Evolutionary conservation across 2,329 filamentous ascomycete species (phyloP).

Genomic region (Gyromitra esculenta): DNA sequence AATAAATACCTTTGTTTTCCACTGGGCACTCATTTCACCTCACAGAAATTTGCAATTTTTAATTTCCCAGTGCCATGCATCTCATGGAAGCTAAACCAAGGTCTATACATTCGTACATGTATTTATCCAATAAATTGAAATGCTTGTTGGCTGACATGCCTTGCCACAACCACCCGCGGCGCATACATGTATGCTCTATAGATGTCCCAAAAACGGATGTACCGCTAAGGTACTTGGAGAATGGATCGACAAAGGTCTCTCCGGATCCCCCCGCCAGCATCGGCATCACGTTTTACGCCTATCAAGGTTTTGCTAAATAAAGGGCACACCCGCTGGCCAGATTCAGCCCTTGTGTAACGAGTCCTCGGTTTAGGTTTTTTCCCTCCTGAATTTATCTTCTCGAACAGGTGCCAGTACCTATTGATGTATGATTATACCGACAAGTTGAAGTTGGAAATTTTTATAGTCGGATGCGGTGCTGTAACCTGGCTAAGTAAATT

Average conservation of each 20-base stretch:
- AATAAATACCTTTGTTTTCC: background rate
- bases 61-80: conserved; percentile 14
- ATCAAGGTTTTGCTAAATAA: conserved; percentile 25
- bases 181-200: background rate
- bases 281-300: conserved; percentile 8
- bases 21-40: background rate
- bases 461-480: background rate
- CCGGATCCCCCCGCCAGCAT: background rate
- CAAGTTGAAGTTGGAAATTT: background rate
- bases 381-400: background rate
- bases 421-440: background rate
- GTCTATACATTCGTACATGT: background rate
- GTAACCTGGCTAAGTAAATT: background rate
- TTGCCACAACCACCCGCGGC: conserved; percentile 10
- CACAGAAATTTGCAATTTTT: background rate
- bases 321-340: background rate
- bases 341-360: background rate
- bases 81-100: background rate
- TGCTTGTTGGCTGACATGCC: conserved; percentile 31
- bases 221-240: conserved; percentile 8
- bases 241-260: conserved; percentile 11
- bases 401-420: background rate
- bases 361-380: background rate
- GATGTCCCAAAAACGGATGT: conserved; percentile 12
- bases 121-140: conserved; percentile 20